Evolutionary conservation across 208 protist species (phyloP).

Genomic region (Phytomonas sp.): DNA sequence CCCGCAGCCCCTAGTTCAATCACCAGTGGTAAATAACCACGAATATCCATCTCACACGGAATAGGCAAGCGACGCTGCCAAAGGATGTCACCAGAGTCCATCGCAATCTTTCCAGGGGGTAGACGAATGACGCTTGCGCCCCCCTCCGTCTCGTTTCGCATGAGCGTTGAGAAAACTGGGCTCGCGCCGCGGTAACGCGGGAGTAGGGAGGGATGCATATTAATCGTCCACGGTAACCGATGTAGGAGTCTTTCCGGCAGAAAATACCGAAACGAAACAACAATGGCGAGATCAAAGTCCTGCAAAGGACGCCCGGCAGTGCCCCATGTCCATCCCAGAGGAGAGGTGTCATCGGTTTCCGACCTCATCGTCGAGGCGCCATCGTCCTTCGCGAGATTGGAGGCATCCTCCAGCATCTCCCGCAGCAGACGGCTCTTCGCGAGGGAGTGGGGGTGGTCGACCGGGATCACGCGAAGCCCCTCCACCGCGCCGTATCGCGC

Average conservation of each 20-base stretch:
- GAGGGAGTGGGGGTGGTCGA: constrained; percentile 63
- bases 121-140: constrained; percentile 78
- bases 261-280: constrained; percentile 87
- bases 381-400: neutral
- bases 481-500: constrained; percentile 60
- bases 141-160: constrained; percentile 52
- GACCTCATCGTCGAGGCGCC: neutral
- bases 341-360: neutral
- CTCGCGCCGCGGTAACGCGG: constrained; percentile 82
- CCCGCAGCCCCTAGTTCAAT: constrained; percentile 57
- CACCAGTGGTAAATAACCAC: constrained; percentile 75
- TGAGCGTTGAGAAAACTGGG: constrained; percentile 81
- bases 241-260: constrained; percentile 49
- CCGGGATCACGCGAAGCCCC: constrained; percentile 47
- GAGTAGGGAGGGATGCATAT: constrained; percentile 85
- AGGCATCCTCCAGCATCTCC: constrained; percentile 29
- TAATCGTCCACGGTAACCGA: constrained; percentile 65
- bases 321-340: neutral
- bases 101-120: constrained; percentile 29
- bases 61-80: constrained; percentile 70
- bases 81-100: constrained; percentile 77
- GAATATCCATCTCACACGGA: constrained; percentile 53
- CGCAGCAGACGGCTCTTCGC: constrained; percentile 35
- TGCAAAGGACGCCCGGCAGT: constrained; percentile 16
- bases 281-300: constrained; percentile 67